Evolutionary conservation across 306 rosid genomes (phyloP).

Genomic region (Ziziphus jujuba): DNA sequence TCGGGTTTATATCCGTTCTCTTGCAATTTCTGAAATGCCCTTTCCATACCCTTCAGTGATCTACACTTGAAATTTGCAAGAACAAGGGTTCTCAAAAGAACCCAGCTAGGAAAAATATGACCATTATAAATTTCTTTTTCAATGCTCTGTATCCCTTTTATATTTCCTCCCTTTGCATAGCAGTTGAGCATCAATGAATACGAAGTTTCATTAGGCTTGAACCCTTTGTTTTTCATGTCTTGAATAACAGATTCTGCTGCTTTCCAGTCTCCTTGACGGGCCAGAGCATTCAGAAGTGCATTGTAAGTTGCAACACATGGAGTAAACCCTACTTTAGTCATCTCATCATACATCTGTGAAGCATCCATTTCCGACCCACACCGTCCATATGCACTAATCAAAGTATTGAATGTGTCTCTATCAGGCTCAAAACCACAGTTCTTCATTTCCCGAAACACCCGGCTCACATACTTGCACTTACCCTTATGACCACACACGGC

Average conservation of each 20-base stretch:
- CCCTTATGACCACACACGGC: slow-evolving; percentile 87
- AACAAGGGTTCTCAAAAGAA: slow-evolving; percentile 73
- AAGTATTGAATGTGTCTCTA: slow-evolving; percentile 88
- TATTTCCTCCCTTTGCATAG: slow-evolving; percentile 72
- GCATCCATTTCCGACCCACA: slow-evolving; percentile 85
- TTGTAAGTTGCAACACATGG: slow-evolving; percentile 84
- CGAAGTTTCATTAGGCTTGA: slow-evolving; percentile 82
- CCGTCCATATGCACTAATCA: slow-evolving; percentile 88
- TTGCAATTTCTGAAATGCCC: slow-evolving; percentile 67
- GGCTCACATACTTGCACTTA: slow-evolving; percentile 62
- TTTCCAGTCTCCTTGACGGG: slow-evolving; percentile 77
- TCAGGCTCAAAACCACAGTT: slow-evolving; percentile 93
- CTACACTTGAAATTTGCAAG: slow-evolving; percentile 84
- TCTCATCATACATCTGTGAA: slow-evolving; percentile 71
- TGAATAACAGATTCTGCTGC: slow-evolving; percentile 76
- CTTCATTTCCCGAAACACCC: slow-evolving; percentile 81
- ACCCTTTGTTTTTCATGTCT: slow-evolving; percentile 80
- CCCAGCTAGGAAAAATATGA: slow-evolving; percentile 79
- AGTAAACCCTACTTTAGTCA: slow-evolving; percentile 77
- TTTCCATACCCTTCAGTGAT: slow-evolving; percentile 72
- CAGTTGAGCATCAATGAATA: slow-evolving; percentile 83
- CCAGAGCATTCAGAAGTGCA: slow-evolving; percentile 85
- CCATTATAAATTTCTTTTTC: slow-evolving; percentile 74
- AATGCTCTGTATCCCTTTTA: slow-evolving; percentile 65
- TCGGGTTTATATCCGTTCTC: slow-evolving; percentile 81